Evolutionary conservation across 345 rosid genomes (phyloP).

Genomic region (Syzygium oleosum): DNA sequence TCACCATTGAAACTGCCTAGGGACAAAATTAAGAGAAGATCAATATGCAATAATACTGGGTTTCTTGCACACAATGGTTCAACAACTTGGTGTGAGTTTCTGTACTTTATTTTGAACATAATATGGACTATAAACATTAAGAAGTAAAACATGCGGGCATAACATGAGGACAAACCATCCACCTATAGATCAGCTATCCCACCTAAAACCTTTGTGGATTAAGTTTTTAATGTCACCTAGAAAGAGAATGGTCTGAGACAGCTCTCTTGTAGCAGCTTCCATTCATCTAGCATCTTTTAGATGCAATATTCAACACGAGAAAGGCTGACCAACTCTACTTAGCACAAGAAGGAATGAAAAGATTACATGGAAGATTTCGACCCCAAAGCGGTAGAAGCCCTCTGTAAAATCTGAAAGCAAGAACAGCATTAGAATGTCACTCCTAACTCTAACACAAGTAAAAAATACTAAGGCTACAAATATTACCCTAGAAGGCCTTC

Average conservation of each 20-base stretch:
- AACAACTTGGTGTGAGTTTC: neutral
- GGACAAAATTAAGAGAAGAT: neutral
- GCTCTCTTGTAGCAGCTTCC: neutral
- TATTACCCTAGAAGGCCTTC: slow-evolving; percentile 54
- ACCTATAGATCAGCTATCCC: neutral
- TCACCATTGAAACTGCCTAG: slow-evolving; percentile 43
- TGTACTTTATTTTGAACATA: neutral
- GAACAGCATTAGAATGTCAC: neutral
- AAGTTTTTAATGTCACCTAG: neutral
- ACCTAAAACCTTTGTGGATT: neutral
- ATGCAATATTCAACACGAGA: neutral
- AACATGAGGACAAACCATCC: neutral
- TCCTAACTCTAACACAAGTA: neutral
- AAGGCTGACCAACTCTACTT: neutral
- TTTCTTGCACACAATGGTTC: neutral
- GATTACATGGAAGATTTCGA: slow-evolving; percentile 33
- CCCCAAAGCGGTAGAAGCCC: slow-evolving; percentile 38
- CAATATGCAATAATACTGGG: neutral
- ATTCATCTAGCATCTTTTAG: neutral
- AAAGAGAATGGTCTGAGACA: neutral
- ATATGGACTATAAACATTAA: neutral
- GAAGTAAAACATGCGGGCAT: neutral
- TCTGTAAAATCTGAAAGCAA: slow-evolving; percentile 20
- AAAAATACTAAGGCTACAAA: neutral
- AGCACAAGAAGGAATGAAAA: neutral